Evolutionary conservation across 1,284 basidiomycete species (phyloP), one percentile per base, ranked within the genome.

Genomic region (Leccinum huronense): DNA sequence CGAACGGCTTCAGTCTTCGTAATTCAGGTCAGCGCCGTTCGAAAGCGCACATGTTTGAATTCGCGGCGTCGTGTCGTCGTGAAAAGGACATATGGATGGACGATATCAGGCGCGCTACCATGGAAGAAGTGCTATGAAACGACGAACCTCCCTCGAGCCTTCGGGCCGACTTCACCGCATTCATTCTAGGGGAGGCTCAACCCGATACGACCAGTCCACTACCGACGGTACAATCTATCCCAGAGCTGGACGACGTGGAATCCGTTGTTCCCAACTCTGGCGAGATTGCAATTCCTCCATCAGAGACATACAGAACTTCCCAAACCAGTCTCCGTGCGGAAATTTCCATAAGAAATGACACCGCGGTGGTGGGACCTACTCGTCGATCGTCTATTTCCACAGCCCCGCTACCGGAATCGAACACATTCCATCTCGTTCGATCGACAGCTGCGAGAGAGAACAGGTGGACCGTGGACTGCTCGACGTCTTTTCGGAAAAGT

Each of bases 1-100:
- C 90, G 58, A 98, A 94, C 77, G 95, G 90, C 73, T 97, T 94
- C 80, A 95, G 94, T 72, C 85, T 98, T 72, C 84, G 93, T 69
- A 97, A 98, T 80, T 97, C 94, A 66, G 95, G 95, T 93, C 68
- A 73, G 88, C 79, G 36, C 45, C 53, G 48, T 57, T 83, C 83
- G 45, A 83, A 83, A 58, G 83, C 83, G 4, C 89, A 94, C 70
- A 83, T 87, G 67, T 91, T 95, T 70, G 94, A 96, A 73, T 79
- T 97, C 27, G 91, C 91, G 8, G 90, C 93, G 0, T 84, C 92
- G 16, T 95, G 94, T 73, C 84, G 84, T 64, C 80, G 80, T 53
- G 95, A 97, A 78, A 95, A 94, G 78, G 84, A 87, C 31, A 81
- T 92, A 23, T 97, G 95, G 95, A 78, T 95, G 59, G 77, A 80